Base-by-base conservation (phyloP, 2,329 filamentous ascomycete species). In the Aspergillus transmontanensis region DNA sequence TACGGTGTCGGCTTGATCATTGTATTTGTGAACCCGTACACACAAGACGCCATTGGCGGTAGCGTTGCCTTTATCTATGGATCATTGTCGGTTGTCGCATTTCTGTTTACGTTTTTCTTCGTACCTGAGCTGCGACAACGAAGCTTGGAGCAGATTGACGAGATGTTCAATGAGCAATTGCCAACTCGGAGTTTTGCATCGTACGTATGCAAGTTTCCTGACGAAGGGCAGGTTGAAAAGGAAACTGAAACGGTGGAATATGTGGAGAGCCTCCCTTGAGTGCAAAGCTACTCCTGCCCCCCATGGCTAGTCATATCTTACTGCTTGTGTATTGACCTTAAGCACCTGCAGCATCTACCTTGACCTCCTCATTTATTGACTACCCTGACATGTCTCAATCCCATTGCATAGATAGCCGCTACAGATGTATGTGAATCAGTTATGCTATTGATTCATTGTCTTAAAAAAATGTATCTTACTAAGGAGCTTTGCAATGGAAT, bases 21-120 rank as follows among this genome's bases (percentile, higher is more conserved):
- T 51, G 73, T 68, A 30, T 77, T 68, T 46, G 66, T 76, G n/a
- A 72, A 70, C 28, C 73, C 73, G 0, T 76, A 70, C 50, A 70
- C 75, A 9, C 73, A 75, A 57, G 64, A 69, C 46, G 60, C 64
- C 0, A 66, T 76, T 34, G 70, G 70, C 5, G 67, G 68, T 30
- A 43, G 60, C 16, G 58, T 68, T 41, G 69, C 65, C 4, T 68
- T 70, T 51, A 69, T 73, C 26, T 73, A 66, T 51, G 70, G 66
- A 4, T 58, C 64, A 9, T 67, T 71, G 56, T 73, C 71, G 2
- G 53, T 73, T 34, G 51, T 68, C 11, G 66, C 71, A 1, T 66
- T 70, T 39, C 54, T 62, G 0, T 74, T 68, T 55, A 67, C 70
- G 16, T 69, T 64, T 50, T 71, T 75, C 58, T 65, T 68, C 11